Conservation (phyloP, 352 stramenopile species). For the Phytopythium montanum region DNA sequence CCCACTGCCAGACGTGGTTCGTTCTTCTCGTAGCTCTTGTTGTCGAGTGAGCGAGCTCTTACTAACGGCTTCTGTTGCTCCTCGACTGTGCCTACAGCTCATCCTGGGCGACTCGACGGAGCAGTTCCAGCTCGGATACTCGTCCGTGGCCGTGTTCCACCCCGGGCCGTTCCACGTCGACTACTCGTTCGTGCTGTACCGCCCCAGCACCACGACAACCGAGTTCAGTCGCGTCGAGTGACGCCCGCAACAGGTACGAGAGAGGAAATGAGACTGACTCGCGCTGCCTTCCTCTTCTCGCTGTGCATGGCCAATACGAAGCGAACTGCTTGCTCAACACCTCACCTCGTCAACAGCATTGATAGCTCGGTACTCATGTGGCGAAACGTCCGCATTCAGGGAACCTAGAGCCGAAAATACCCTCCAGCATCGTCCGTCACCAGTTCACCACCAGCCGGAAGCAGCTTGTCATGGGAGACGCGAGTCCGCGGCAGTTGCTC, state of each 20-base stretch:
- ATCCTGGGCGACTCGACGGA: slow-evolving; percentile 81
- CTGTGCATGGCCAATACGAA: neutral
- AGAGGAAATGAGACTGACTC: neutral
- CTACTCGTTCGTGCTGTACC: slow-evolving; percentile 86
- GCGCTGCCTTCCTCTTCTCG: neutral
- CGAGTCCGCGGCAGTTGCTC: neutral
- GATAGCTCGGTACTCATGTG: too few species aligned
- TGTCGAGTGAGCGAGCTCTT: neutral
- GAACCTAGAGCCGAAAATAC: slow-evolving; percentile 1
- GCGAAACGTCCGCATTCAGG: neutral
- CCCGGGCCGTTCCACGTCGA: slow-evolving; percentile 80
- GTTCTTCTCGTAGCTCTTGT: neutral
- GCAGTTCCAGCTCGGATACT: slow-evolving; percentile 82
- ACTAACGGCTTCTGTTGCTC: neutral
- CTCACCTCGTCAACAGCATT: neutral
- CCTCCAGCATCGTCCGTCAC: neutral
- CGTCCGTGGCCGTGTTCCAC: slow-evolving; percentile 76
- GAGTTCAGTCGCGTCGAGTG: slow-evolving; percentile 84
- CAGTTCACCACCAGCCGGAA: neutral
- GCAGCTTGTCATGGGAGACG: neutral
- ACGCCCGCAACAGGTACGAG: neutral
- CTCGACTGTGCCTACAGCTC: slow-evolving; percentile 21
- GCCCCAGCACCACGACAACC: slow-evolving; percentile 75
- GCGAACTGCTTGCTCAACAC: neutral
- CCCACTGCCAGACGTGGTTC: slow-evolving; percentile 87